Evolutionary conservation across 179 eudicot species (phyloP), one percentile per base, ranked within the genome.

Genomic region (Heliamphora pulchella): DNA sequence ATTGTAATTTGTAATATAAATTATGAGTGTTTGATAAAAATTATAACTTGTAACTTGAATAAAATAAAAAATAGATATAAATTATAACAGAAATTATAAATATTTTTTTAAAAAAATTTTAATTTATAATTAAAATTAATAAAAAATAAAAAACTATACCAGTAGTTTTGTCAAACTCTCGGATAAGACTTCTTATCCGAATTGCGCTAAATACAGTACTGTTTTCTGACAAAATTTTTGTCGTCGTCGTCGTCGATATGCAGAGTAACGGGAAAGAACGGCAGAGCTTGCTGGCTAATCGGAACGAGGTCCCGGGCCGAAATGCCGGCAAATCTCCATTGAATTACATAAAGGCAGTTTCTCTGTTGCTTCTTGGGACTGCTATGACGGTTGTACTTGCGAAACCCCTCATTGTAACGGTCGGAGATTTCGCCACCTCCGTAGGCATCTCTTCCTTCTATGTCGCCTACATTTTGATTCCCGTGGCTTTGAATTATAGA

Each of bases 221-320:
- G 0, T 31, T 31, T 31, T 31, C 31, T 31, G 31, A 31, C 0
- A 31, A 31, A 31, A 31, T 0, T 31, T 31, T 31, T 31, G 31
- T 31, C 0, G 31, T 0, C 31, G 31, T 31, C 31, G 31, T 31
- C 0, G 31, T 31, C 31, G 31, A 4, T 13, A 67, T 76, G 69
- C 53, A 81, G 83, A 43, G 0, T 69, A 20, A 15, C 20, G 48
- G 61, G 20, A 77, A 76, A 81, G 79, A 54, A n/a, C 51, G 31
- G 41, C 20, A 81, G 75, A 43, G n/a, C 13, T 14, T 72, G 51
- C n/a, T 76, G 83, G 74, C 53, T 58, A 71, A 77, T 43, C 61
- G 20, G 18, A 17, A 47, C 20, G 50, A 53, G 7, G 17, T 5
- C 8, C 3, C 8, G 1, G 41, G 71, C 46, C 68, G 10, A 14